Percentiles rank a stretch among this genome's conserved stretches.
phyloP scores from a whole-genome alignment of 2,329 filamentous ascomycete genomes.

The Ceratocystis colombiana region DNA sequence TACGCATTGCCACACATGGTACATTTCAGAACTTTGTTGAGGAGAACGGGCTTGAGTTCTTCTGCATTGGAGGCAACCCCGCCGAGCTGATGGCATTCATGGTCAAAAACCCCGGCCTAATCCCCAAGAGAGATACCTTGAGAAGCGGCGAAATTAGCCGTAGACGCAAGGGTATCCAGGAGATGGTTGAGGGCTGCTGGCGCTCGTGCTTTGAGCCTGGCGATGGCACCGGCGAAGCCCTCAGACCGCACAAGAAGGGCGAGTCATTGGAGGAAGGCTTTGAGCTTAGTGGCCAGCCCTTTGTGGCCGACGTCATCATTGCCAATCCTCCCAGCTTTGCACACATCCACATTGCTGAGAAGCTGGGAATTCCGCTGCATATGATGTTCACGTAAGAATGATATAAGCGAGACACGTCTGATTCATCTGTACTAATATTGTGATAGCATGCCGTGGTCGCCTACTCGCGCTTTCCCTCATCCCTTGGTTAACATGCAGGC shows the following conservation, averaged over 20 bases:
- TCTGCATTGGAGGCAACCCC: conserved; percentile 65
- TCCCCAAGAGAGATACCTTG: conserved; percentile 70
- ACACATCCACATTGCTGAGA: conserved; percentile 65
- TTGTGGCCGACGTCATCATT: conserved; percentile 74
- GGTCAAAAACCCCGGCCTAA: conserved; percentile 78
- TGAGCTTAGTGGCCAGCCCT: conserved; percentile 44
- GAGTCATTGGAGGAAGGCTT: conserved; percentile 42
- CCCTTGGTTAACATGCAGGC: conserved; percentile 73
- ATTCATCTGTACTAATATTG: conserved; percentile 33
- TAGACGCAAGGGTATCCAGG: conserved; percentile 61
- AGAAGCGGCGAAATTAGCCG: conserved; percentile 67
- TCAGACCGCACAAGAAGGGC: conserved; percentile 39
- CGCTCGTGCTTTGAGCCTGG: conserved; percentile 72
- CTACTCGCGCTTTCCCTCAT: conserved; percentile 76
- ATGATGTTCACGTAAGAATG: conserved; percentile 76
- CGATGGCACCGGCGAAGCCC: conserved; percentile 48
- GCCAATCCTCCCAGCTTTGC: conserved; percentile 70
- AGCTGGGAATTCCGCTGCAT: conserved; percentile 62
- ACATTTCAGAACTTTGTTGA: conserved; percentile 59
- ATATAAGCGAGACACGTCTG: not conserved
- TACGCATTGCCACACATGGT: conserved; percentile 62
- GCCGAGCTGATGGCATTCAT: conserved; percentile 76
- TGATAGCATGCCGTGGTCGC: conserved; percentile 85
- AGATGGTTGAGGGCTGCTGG: conserved; percentile 81
- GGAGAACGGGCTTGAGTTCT: conserved; percentile 64